Base-by-base conservation (phyloP, 176 grass and related monocot genomes). In the Musa acuminata region DNA sequence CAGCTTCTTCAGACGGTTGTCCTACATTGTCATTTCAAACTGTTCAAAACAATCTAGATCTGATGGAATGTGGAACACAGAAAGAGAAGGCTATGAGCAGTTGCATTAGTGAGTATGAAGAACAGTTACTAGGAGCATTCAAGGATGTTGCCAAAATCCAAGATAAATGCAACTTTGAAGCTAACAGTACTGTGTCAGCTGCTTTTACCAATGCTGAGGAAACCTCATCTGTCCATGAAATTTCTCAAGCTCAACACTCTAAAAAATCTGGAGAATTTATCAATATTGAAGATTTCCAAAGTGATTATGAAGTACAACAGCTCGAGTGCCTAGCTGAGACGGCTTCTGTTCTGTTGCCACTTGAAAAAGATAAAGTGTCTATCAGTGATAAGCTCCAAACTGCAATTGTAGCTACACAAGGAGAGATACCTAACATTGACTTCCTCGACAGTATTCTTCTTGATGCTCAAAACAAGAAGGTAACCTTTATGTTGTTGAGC, bases 391-490 rank as follows among this genome's bases (percentile, higher is more conserved):
- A 77, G 21, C 83, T 84, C 82, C 83, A 79, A 57, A 65, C 35
- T 76, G 77, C 59, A 52, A 59, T 9, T 3, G 50, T 71, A 73
- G 78, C 81, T 71, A 77, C 79, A 71, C 72, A 81, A 75, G 80
- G 67, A 60, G 66, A 92, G 64, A 84, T 84, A 75, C 73, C 76
- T 60, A 75, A 69, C 79, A 53, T 82, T 29, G 83, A 82, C 19
- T 82, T 75, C 58, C 81, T 92, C 29, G 79, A 77, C 71, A 84
- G 84, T 74, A 82, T 82, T 49, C 76, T 89, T 84, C 69, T 55
- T 80, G 90, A 80, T 80, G 86, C 79, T 57, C 86, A 81, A 84
- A 82, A 69, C 69, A 89, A 43, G n/a, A 89, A 89, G 86, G 90
- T 92, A 77, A 7, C 2, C 16, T 24, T 13, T 17, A 60, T 75